These are phyloP conservation scores for Beauveria pseudobassiana DNA, from an alignment of 2,329 filamentous ascomycete species.

Conservation along the genomic window DNA sequence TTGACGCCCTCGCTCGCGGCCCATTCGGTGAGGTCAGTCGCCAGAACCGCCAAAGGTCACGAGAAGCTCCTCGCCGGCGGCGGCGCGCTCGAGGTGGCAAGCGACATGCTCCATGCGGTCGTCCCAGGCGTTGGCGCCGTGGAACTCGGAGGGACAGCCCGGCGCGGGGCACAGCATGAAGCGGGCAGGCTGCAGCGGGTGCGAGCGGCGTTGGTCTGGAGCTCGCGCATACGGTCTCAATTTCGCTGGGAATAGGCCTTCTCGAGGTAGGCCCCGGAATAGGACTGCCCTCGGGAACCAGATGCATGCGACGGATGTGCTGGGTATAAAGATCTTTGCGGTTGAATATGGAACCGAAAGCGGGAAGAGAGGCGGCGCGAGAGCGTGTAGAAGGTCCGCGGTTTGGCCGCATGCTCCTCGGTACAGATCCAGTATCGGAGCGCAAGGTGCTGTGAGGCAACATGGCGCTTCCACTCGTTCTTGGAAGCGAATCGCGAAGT, in stretches of 20 bases:
- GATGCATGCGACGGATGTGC: conserved; percentile 81
- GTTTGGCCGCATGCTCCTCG: conserved; percentile 42
- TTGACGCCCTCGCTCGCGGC: conserved; percentile 28
- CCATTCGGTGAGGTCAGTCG: conserved; percentile 34
- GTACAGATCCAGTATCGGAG: conserved; percentile 70
- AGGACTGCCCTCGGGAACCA: conserved; percentile 36
- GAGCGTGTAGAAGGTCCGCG: conserved; percentile 17
- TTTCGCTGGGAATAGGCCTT: conserved; percentile 25
- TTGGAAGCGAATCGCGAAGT: conserved; percentile 65
- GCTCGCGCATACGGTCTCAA: conserved; percentile 47
- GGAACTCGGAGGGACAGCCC: conserved; percentile 54
- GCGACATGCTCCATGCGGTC: conserved; percentile 83
- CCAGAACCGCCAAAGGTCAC: conserved; percentile 32
- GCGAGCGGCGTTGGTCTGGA: conserved; percentile 52
- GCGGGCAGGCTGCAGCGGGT: conserved; percentile 55
- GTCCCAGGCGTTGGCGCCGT: conserved; percentile 63
- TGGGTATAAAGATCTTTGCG: conserved; percentile 89
- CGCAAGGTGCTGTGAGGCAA: conserved; percentile 70
- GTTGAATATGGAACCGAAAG: conserved; percentile 66
- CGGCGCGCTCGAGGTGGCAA: conserved; percentile 59
- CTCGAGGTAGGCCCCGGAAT: conserved; percentile 24
- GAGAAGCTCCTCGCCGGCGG: conserved; percentile 17
- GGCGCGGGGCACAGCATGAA: conserved; percentile 53
- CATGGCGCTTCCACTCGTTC: conserved; percentile 94
- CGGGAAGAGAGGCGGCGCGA: conserved; percentile 22